These are phyloP conservation scores for Limnomonas spitsbergensis DNA, from an alignment of 139 green algal genomes.

Conservation along the genomic window DNA sequence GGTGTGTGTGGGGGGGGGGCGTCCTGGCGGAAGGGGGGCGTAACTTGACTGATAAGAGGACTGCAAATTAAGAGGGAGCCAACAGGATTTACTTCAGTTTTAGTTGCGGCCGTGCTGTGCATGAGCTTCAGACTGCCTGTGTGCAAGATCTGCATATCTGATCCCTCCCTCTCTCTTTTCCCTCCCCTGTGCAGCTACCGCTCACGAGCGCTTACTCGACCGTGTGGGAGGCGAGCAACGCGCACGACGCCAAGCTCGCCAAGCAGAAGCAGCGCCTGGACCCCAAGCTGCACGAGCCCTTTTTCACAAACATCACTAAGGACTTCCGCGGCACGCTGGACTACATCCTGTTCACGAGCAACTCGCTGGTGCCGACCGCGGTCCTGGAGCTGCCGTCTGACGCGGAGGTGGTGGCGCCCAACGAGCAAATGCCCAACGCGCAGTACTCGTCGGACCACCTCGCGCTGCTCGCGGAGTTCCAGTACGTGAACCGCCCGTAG, in stretches of 20 bases:
- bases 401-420: slow-evolving; percentile 49
- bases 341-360: slow-evolving; percentile 90
- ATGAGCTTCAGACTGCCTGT: too few species aligned
- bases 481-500: too few species aligned
- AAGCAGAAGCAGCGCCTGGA: slow-evolving; percentile 67
- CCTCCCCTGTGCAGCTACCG: slow-evolving; percentile 40
- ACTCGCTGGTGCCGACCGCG: slow-evolving; percentile 60
- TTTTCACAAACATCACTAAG: slow-evolving; percentile 65
- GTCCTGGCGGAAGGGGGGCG: too few species aligned
- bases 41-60: too few species aligned
- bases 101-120: too few species aligned
- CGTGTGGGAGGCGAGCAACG: slow-evolving; percentile 24
- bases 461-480: slow-evolving; percentile 88
- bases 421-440: slow-evolving; percentile 80
- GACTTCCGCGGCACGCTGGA: slow-evolving; percentile 94
- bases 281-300: slow-evolving; percentile 25
- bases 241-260: slow-evolving; percentile 39
- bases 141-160: too few species aligned
- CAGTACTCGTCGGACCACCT: slow-evolving; percentile 88
- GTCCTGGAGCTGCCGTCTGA: slow-evolving; percentile 85
- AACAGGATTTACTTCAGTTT: too few species aligned
- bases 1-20: too few species aligned
- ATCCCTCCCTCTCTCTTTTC: too few species aligned
- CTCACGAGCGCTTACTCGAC: slow-evolving; percentile 45
- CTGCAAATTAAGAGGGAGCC: too few species aligned